These are phyloP conservation scores for Cymbopogon flexuosus DNA, from an alignment of 202 grass and related monocot species.

Conservation along the genomic window DNA sequence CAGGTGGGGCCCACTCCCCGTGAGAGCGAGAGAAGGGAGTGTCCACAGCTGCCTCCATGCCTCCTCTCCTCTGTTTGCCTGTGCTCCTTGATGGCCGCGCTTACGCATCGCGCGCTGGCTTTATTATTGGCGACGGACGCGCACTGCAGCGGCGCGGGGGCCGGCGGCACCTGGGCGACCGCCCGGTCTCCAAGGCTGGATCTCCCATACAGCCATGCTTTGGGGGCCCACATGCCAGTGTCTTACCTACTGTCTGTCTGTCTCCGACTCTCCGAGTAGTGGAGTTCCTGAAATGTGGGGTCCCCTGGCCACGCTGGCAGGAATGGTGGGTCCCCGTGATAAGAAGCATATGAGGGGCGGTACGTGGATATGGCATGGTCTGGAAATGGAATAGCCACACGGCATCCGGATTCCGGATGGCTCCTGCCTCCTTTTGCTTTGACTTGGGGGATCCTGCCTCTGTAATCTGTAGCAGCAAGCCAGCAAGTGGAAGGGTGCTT, in stretches of 20 bases:
- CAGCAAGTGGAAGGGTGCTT: background rate
- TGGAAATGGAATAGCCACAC: background rate
- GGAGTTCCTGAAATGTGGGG: background rate
- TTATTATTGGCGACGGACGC: background rate
- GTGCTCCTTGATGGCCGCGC: conserved; percentile 18
- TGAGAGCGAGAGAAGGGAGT: background rate
- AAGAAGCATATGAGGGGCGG: background rate
- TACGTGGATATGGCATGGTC: background rate
- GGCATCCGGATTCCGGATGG: too few relatives aligned
- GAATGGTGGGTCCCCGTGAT: background rate
- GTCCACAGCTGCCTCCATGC: too few relatives aligned
- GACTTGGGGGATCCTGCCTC: background rate
- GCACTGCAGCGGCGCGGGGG: background rate
- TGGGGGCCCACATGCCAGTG: background rate
- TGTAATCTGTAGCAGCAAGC: background rate
- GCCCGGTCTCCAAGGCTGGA: background rate
- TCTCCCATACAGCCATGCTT: background rate
- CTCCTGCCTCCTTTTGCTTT: background rate
- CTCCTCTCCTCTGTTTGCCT: too few relatives aligned
- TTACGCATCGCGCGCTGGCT: background rate
- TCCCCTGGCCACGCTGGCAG: background rate
- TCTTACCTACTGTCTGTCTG: background rate
- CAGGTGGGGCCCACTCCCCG: conserved; percentile 25
- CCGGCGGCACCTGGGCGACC: background rate
- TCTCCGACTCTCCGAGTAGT: background rate